Percentiles rank a stretch among this genome's conserved stretches.
Conservation (phyloP, 2,329 filamentous ascomycete genomes). For the Sarocladiaceae sp. region DNA sequence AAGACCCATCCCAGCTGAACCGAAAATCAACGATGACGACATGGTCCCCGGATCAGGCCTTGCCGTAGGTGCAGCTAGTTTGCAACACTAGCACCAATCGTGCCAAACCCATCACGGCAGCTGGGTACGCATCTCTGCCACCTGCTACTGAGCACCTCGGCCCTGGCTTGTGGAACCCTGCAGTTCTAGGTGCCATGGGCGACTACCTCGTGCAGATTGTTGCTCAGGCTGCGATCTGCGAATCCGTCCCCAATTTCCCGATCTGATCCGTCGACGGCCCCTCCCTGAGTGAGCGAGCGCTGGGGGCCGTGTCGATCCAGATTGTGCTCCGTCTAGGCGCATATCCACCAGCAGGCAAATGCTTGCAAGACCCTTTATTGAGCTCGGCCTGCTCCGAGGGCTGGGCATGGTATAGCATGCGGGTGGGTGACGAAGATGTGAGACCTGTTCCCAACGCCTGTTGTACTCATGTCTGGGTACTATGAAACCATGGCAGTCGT, state of each 20-base stretch:
- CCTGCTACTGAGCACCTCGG: background rate
- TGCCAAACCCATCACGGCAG: too few relatives aligned
- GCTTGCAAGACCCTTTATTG: background rate
- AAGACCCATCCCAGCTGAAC: too few relatives aligned
- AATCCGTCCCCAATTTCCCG: conserved; percentile 3
- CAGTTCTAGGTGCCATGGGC: background rate
- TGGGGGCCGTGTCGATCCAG: conserved; percentile 3
- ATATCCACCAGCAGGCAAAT: background rate
- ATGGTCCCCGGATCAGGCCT: conserved; percentile 6
- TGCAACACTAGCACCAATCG: background rate
- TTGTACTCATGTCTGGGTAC: background rate
- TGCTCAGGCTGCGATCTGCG: conserved; percentile 5
- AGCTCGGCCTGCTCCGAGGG: conserved; percentile 2
- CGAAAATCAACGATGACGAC: conserved; percentile 6
- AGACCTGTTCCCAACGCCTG: too few relatives aligned
- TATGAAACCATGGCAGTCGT: too few relatives aligned
- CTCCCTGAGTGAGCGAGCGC: background rate
- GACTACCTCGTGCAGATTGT: background rate
- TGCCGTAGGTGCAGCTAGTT: background rate
- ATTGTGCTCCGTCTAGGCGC: background rate
- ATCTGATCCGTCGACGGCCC: background rate
- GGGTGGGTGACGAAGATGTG: background rate
- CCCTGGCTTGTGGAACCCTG: background rate
- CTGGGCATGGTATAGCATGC: conserved; percentile 1
- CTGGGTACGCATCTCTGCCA: too few relatives aligned